phyloP scores from a whole-genome alignment of 1,139 yeast genomes.

The Zhuliangozyma parablackwelliae region DNA sequence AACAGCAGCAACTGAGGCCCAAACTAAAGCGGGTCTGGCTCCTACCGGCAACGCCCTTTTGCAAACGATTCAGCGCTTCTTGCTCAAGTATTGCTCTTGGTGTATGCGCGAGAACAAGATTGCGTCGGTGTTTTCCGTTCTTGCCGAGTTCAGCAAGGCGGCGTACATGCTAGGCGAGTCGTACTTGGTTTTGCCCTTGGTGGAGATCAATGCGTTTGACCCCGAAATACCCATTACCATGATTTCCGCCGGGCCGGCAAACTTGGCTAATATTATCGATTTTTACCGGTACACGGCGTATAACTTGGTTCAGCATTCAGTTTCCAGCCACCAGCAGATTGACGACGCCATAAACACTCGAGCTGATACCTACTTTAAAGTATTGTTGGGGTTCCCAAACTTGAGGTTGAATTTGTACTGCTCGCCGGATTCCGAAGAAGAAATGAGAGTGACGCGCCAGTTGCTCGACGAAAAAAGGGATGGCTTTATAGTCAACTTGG shows the following conservation, averaged over 20 bases:
- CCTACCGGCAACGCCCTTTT: conserved; percentile 3
- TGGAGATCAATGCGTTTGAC: conserved; percentile 10
- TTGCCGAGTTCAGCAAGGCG: conserved; percentile 18
- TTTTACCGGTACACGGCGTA: conserved; percentile 31
- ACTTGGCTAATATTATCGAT: conserved; percentile 18
- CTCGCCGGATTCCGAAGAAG: background rate
- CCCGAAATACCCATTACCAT: conserved; percentile 22
- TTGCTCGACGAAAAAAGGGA: conserved; percentile 3
- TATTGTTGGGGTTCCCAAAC: conserved; percentile 24
- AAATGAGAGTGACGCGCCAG: background rate
- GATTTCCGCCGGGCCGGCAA: conserved; percentile 12
- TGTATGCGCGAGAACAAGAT: background rate
- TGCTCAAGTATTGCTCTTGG: conserved; percentile 1
- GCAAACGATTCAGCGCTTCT: conserved; percentile 4
- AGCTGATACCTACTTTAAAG: conserved; percentile 26
- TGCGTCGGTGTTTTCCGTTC: conserved; percentile 9
- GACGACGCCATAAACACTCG: conserved; percentile 10
- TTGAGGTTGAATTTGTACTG: conserved; percentile 10
- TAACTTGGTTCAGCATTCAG: conserved; percentile 12
- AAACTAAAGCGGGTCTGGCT: conserved; percentile 5
- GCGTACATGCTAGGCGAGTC: conserved; percentile 24
- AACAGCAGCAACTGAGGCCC: conserved; percentile 15
- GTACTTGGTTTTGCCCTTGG: conserved; percentile 14
- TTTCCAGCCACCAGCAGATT: background rate
- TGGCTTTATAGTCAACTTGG: conserved; percentile 8